Evolutionary conservation across 306 rosid genomes (phyloP).

Genomic region (Quercus variabilis): DNA sequence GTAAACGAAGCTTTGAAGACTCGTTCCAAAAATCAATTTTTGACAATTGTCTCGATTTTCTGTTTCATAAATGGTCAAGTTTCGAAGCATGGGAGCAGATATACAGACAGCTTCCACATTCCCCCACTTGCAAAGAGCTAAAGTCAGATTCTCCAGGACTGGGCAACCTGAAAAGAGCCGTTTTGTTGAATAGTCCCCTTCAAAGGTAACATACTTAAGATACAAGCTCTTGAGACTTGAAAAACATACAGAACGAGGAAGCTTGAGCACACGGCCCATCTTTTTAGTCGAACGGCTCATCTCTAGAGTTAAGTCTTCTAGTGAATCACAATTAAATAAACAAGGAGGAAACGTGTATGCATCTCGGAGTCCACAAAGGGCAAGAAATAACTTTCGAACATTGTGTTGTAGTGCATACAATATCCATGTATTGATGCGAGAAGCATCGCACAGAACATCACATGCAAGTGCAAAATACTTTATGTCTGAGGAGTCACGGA

Average conservation of each 20-base stretch:
- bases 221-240: slow-evolving; percentile 8
- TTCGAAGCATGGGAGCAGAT: slow-evolving; percentile 14
- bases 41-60: neutral
- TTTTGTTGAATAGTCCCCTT: neutral
- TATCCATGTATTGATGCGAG: slow-evolving; percentile 8
- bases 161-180: slow-evolving; percentile 20
- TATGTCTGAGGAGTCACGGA: neutral
- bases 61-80: slow-evolving; percentile 7
- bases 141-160: slow-evolving; percentile 10
- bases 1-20: too few relatives aligned
- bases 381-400: neutral
- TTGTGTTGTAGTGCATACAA: neutral
- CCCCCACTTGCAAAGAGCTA: slow-evolving; percentile 13
- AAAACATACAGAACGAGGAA: slow-evolving; percentile 12
- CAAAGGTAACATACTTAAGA: neutral
- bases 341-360: slow-evolving; percentile 1
- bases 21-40: too few relatives aligned
- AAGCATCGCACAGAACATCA: neutral
- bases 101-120: slow-evolving; percentile 6
- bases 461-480: neutral
- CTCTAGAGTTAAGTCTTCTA: neutral
- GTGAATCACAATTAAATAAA: slow-evolving; percentile 7
- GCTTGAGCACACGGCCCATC: neutral
- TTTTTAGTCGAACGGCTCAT: neutral
- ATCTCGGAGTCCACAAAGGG: neutral